These are phyloP conservation scores for Ganoderma sinense DNA, from an alignment of 1,284 basidiomycete species.

Conservation along the genomic window DNA sequence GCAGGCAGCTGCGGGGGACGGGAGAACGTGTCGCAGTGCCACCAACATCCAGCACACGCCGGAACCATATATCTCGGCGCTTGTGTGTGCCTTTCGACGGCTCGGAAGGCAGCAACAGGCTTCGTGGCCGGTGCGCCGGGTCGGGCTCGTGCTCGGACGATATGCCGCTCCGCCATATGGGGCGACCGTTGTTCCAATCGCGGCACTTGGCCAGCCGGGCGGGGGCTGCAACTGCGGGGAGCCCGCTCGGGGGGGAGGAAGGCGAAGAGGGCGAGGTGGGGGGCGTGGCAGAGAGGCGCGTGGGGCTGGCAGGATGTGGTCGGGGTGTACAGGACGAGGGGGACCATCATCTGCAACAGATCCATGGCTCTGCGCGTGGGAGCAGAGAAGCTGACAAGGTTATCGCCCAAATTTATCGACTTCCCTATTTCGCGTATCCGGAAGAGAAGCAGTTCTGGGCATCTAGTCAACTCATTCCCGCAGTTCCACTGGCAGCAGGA, in stretches of 20 bases:
- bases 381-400: constrained; percentile 43
- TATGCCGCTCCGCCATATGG: not conserved
- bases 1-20: constrained; percentile 2
- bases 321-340: constrained; percentile 26
- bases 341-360: constrained; percentile 31
- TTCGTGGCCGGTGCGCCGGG: constrained; percentile 14
- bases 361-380: constrained; percentile 38
- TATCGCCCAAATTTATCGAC: constrained; percentile 34
- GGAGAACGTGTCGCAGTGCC: constrained; percentile 19
- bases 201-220: not conserved
- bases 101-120: constrained; percentile 3
- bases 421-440: constrained; percentile 37
- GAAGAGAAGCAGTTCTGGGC: constrained; percentile 44
- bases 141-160: constrained; percentile 10
- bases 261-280: not conserved
- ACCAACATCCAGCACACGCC: constrained; percentile 24
- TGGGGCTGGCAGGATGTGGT: constrained; percentile 21
- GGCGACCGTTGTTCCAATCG: constrained; percentile 6
- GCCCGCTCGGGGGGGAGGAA: not conserved
- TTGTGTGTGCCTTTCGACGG: constrained; percentile 7
- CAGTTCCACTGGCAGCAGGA: constrained; percentile 43
- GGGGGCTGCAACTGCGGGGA: not conserved
- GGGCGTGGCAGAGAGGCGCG: constrained; percentile 8
- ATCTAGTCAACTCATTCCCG: constrained; percentile 51
- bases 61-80: constrained; percentile 17